Evolutionary conservation across 1,284 basidiomycete genomes (phyloP), one percentile per base, ranked within the genome.

Genomic region (Fistulinella cinereoalba): DNA sequence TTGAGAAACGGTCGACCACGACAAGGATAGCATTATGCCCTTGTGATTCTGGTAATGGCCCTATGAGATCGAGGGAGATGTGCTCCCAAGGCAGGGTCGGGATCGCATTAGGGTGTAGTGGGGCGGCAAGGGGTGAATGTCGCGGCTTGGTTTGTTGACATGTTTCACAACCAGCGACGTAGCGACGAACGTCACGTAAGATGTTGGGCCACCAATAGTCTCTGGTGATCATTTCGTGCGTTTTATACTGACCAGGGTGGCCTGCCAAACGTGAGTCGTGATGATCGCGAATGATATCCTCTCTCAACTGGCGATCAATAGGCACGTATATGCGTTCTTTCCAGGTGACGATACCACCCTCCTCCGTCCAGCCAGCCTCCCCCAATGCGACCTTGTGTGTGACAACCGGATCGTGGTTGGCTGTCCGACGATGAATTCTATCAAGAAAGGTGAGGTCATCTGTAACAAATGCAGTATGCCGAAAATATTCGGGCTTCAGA

Each of bases 131-230:
- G 2, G 19, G 33, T 5, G 18, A 18, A 9, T 34, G 33, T 10
- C 10, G 33, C 1, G 33, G 18, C 21, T 34, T 77, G 1, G 59
- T 66, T 1, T 52, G 22, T 43, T 71, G 68, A 46, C 76, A 79
- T 0, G 43, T 54, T 1, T 61, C 50, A 47, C 76, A 79, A 0
- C 62, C 61, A 2, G 56, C 41, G 0, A 73, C 57, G 47, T 78
- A 80, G 0, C 51, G 41, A 0, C 32, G 37, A 0, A 71, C 51
- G 33, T 67, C 60, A 0, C 44, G 45, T 0, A 46, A 40, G 16
- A 79, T 57, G 1, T 50, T 1, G 16, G 71, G 74, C 77, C 77
- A 80, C 65, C 65, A 75, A 48, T 71, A 78, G 41, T 70, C 58
- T 1, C 57, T 23, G 2, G 51, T 44, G 1, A 76, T 53, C 0